A percentile compares a stretch with the other conserved stretches of the same genome.
Evolutionary conservation across 768 basidiomycete species (phyloP).

Genomic region (Auricularia heimuer): DNA sequence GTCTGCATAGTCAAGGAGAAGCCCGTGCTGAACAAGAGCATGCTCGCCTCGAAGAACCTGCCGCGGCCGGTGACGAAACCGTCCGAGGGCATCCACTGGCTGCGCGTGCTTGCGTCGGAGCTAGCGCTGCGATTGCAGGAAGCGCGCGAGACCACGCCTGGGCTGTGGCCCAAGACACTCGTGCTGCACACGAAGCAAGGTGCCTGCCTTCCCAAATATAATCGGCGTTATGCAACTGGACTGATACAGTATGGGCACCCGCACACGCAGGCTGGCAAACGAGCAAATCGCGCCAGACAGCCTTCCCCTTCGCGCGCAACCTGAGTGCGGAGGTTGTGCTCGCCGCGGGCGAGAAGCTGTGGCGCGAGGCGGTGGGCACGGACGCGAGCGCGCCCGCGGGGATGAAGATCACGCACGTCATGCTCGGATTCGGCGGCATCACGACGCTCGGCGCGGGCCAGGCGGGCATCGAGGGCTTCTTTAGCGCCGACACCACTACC

Average conservation of each 20-base stretch:
- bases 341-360: constrained; percentile 65
- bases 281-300: constrained; percentile 68
- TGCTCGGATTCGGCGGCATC: constrained; percentile 69
- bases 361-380: constrained; percentile 75
- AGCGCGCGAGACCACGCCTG: constrained; percentile 59
- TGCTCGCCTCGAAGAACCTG: constrained; percentile 95
- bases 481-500: constrained; percentile 30
- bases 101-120: constrained; percentile 84
- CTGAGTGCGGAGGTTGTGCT: constrained; percentile 70
- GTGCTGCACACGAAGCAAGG: constrained; percentile 19
- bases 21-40: constrained; percentile 71
- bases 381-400: constrained; percentile 15
- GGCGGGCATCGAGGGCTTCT: constrained; percentile 79
- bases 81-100: constrained; percentile 80
- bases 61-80: constrained; percentile 63
- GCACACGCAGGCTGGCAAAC: constrained; percentile 45
- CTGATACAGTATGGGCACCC: too few species aligned
- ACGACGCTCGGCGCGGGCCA: constrained; percentile 71
- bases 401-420: constrained; percentile 64
- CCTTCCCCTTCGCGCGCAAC: constrained; percentile 76
- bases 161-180: constrained; percentile 87
- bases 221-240: too few species aligned
- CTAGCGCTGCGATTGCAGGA: constrained; percentile 77
- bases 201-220: neutral
- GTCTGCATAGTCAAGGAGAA: constrained; percentile 69